These are phyloP conservation scores for Withania somnifera DNA, from an alignment of 305 asterid genomes.

Conservation along the genomic window DNA sequence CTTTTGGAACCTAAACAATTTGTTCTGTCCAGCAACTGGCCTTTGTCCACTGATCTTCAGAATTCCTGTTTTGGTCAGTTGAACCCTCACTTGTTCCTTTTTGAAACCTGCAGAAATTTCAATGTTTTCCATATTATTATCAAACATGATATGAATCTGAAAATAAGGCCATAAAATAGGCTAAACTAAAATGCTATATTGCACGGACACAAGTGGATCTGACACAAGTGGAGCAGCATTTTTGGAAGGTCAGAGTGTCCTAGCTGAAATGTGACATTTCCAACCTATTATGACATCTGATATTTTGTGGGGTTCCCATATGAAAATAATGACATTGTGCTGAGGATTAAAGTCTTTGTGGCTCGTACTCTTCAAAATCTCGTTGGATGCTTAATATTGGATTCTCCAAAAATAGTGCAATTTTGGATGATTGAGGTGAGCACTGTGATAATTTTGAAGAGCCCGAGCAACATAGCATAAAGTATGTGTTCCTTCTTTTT, in stretches of 20 bases:
- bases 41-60: constrained; percentile 51
- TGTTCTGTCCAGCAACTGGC: constrained; percentile 34
- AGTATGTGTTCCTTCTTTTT: background rate
- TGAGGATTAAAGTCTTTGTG: background rate
- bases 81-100: constrained; percentile 51
- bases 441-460: background rate
- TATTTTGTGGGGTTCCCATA: background rate
- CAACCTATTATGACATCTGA: background rate
- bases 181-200: background rate
- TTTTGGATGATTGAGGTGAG: background rate
- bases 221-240: background rate
- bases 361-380: background rate
- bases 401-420: background rate
- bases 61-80: constrained; percentile 18
- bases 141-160: background rate
- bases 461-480: background rate
- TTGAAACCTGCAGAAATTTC: constrained; percentile 33
- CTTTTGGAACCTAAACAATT: constrained; percentile 34
- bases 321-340: background rate
- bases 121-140: too few relatives aligned
- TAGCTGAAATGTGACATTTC: background rate
- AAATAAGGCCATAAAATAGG: background rate
- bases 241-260: background rate
- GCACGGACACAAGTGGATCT: background rate
- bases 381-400: too few relatives aligned